Percentiles rank a stretch among this genome's conserved stretches.
Conservation (phyloP, 352 stramenopile genomes). For the Thalassiosira delicatula region DNA sequence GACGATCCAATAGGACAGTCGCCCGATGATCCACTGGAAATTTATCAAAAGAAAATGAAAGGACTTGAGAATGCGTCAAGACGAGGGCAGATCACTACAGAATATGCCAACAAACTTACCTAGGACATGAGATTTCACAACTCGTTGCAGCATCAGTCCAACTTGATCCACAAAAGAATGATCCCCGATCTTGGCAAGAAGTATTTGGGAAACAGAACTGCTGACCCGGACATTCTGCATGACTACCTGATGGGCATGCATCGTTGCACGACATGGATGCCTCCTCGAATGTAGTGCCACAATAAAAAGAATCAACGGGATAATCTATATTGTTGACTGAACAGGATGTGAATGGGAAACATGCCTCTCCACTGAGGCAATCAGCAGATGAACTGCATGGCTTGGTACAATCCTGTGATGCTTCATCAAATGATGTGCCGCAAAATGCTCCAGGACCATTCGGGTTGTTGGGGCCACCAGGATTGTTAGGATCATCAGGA, state of each 20-base stretch:
- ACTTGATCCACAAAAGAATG: conserved; percentile 60
- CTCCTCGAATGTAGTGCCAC: conserved; percentile 43
- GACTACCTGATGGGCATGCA: conserved; percentile 55
- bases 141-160: conserved; percentile 56
- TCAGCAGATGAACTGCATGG: conserved; percentile 53
- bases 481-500: neutral
- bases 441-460: conserved; percentile 56
- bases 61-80: neutral
- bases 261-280: conserved; percentile 54
- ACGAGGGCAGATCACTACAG: conserved; percentile 56
- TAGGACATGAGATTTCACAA: conserved; percentile 58
- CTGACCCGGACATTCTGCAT: conserved; percentile 44
- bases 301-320: conserved; percentile 61
- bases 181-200: conserved; percentile 59
- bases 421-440: conserved; percentile 52
- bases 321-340: conserved; percentile 1
- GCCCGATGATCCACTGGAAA: conserved; percentile 42
- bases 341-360: conserved; percentile 56
- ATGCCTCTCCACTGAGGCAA: conserved; percentile 51
- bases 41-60: neutral
- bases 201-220: conserved; percentile 68
- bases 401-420: conserved; percentile 50
- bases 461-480: conserved; percentile 30
- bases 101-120: conserved; percentile 47
- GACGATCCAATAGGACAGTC: conserved; percentile 51